Conservation (phyloP, 805 yeast genomes). For the Schwanniomyces vanrijiae region DNA sequence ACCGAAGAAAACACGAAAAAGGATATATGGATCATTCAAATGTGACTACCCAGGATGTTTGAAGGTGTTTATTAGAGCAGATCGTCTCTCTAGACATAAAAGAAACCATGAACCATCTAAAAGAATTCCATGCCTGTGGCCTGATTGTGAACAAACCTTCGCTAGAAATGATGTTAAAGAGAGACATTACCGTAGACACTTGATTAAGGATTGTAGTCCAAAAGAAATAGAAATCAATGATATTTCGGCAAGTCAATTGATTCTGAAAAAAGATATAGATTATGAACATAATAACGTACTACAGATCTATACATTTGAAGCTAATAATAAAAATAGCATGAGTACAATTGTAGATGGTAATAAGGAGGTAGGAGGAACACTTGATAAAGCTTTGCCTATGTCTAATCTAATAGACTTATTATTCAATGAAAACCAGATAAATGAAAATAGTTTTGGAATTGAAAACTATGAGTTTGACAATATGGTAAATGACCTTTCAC, state of each 20-base stretch:
- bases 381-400: not conserved
- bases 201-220: not conserved
- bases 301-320: not conserved
- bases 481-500: constrained; percentile 15
- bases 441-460: not conserved
- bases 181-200: constrained; percentile 20
- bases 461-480: constrained; percentile 2
- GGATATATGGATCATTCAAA: constrained; percentile 23
- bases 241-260: not conserved
- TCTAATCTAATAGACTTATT: not conserved
- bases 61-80: constrained; percentile 55
- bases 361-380: not conserved
- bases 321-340: not conserved
- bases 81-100: constrained; percentile 62
- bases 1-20: constrained; percentile 13
- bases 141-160: constrained; percentile 17
- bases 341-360: not conserved
- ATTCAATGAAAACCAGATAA: not conserved
- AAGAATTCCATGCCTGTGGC: constrained; percentile 13
- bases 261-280: not conserved
- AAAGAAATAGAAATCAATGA: not conserved
- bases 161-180: constrained; percentile 21
- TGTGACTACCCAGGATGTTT: constrained; percentile 50
- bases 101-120: constrained; percentile 46
- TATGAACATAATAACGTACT: not conserved